Conservation (phyloP, 148 eudicot species). For the Silene latifolia region DNA sequence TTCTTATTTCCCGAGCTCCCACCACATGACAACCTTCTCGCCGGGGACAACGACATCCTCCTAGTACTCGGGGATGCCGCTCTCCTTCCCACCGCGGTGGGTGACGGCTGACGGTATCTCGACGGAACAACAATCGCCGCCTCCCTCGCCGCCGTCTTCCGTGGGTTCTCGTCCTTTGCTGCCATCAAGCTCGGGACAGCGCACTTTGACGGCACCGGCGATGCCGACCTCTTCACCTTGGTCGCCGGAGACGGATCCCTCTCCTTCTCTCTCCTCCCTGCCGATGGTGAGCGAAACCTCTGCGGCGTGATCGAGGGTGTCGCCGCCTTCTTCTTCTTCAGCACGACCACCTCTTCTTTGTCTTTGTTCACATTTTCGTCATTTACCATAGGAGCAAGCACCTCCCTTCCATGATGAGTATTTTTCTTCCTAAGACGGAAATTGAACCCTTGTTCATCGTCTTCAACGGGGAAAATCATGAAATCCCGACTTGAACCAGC, state of each 20-base stretch:
- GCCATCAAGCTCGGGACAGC: slow-evolving; percentile 73
- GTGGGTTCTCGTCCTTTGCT: slow-evolving; percentile 64
- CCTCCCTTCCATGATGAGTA: slow-evolving; percentile 4
- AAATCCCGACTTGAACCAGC: slow-evolving; percentile 45
- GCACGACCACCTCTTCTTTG: slow-evolving; percentile 20
- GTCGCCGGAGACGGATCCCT: slow-evolving; percentile 74
- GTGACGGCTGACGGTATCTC: slow-evolving; percentile 91
- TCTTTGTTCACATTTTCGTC: slow-evolving; percentile 8
- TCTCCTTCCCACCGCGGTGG: slow-evolving; percentile 44
- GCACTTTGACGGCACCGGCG: slow-evolving; percentile 91
- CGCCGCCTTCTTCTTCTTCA: slow-evolving; percentile 13
- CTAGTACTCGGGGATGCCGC: slow-evolving; percentile 63
- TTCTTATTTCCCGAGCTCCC: slow-evolving; percentile 61
- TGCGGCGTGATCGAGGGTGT: slow-evolving; percentile 32
- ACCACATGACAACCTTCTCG: slow-evolving; percentile 65
- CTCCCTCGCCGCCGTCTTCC: slow-evolving; percentile 46
- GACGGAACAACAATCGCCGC: slow-evolving; percentile 87
- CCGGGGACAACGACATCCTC: slow-evolving; percentile 87
- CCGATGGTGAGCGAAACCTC: slow-evolving; percentile 67
- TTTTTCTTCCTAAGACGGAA: too few species aligned
- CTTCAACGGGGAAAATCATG: slow-evolving; percentile 61
- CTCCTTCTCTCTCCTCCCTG: slow-evolving; percentile 22
- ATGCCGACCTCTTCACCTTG: slow-evolving; percentile 70
- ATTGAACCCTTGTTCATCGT: slow-evolving; percentile 15
- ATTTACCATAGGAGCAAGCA: slow-evolving; percentile 26